Base-by-base conservation (phyloP, 371 early-diverging fungal genomes). In the Circinella minor region DNA sequence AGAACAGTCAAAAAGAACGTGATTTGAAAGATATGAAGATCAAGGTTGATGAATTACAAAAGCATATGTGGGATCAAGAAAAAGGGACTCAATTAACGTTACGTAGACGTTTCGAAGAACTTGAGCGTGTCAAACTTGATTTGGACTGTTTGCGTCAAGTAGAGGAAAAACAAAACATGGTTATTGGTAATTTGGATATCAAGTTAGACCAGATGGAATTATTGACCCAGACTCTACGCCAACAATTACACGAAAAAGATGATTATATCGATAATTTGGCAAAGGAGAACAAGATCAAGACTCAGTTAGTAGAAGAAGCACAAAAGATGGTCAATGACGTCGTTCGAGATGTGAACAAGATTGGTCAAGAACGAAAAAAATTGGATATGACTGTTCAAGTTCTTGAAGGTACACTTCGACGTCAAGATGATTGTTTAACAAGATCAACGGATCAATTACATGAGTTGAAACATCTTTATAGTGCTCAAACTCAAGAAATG, bases 91-190 rank as follows among this genome's bases (percentile, higher is more conserved):
- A 75, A 17, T 63, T 71, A 4, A 65, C 74, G 4, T 66, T 79
- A 11, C 74, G 72, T 0, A 55, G 63, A 3, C 71, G 77, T 27
- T 37, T 82, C 13, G 72, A 77, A 43, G 77, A 83, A 43, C 36
- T 80, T 1, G 81, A 81, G 39, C 71, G 71, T 39, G 67, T 79
- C 55, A 72, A 79, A 20, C 47, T 64, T 7, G 81, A 81, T 37
- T 38, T 81, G 3, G 54, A 68, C 54, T 74, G 74, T 9, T 49
- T 83, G 11, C 74, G 67, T 0, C 51, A 54, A 4, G 77, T 83
- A 8, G 83, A 77, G 38, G 74, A 73, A 20, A 79, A 78, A 36
- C 83, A 83, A 72, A 79, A 79, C 60, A 64, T 59, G 4, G 74
- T 83, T 27, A 80, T 83, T 39, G 67, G 72, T 43, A 70, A 74